Conservation (phyloP, 768 basidiomycete genomes). For the Rickenella mellea region DNA sequence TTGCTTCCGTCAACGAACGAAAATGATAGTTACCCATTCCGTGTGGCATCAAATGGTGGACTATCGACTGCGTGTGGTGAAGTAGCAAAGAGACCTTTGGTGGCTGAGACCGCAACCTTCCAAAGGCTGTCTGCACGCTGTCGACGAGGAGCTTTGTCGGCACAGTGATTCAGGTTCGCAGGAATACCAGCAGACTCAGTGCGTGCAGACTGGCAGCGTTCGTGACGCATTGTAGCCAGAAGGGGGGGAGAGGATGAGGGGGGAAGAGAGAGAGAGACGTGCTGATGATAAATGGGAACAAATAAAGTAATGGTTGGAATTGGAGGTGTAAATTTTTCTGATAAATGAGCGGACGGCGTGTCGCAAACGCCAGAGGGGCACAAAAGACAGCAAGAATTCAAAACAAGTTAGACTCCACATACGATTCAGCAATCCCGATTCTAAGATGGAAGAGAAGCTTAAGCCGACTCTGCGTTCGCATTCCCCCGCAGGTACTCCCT, state of each 20-base stretch:
- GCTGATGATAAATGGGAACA: neutral
- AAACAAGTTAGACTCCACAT: neutral
- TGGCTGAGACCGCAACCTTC: neutral
- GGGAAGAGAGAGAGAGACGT: neutral
- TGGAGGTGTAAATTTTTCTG: neutral
- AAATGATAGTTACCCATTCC: neutral
- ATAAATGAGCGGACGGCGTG: neutral
- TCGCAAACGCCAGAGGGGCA: neutral
- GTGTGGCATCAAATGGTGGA: neutral
- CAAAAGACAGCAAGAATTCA: neutral
- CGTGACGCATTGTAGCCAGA: neutral
- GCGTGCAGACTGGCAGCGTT: neutral
- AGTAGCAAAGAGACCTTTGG: conserved; percentile 1
- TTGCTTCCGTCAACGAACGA: neutral
- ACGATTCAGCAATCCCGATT: neutral
- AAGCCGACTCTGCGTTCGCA: neutral
- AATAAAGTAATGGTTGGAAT: neutral
- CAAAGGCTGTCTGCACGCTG: neutral
- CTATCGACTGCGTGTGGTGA: neutral
- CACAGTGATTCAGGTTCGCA: too few relatives aligned
- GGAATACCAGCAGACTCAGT: neutral
- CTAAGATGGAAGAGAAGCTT: neutral
- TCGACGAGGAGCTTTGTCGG: neutral
- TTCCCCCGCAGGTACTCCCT: neutral
- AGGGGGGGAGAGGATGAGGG: neutral